phyloP scores from a whole-genome alignment of 2,329 filamentous ascomycete species.

The Penicillium sp. region DNA sequence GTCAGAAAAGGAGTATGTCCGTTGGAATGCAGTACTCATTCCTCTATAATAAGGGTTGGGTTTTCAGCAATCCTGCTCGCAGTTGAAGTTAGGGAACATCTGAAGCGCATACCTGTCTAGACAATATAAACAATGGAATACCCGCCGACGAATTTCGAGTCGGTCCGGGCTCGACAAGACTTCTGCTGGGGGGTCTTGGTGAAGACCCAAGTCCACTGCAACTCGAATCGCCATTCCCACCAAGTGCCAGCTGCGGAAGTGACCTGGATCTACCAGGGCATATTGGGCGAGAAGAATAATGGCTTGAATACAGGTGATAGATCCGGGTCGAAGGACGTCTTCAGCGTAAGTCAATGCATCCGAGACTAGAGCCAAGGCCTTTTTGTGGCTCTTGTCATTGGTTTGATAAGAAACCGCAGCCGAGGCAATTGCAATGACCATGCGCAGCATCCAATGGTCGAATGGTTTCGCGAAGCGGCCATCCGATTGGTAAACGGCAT shows the following conservation, averaged over 20 bases:
- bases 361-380: constrained; percentile 63
- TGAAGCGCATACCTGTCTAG: constrained; percentile 71
- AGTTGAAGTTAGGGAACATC: background rate
- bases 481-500: constrained; percentile 77
- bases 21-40: constrained; percentile 84
- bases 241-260: constrained; percentile 93
- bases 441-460: constrained; percentile 84
- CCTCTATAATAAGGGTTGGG: constrained; percentile 58
- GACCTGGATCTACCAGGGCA: constrained; percentile 83
- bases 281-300: constrained; percentile 86
- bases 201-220: constrained; percentile 85
- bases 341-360: constrained; percentile 78
- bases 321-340: constrained; percentile 81
- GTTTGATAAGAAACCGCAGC: constrained; percentile 70
- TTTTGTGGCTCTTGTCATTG: constrained; percentile 66
- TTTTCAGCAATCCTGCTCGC: constrained; percentile 10
- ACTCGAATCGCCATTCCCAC: constrained; percentile 88
- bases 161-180: constrained; percentile 69
- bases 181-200: constrained; percentile 82
- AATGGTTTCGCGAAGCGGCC: constrained; percentile 64
- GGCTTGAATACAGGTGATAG: constrained; percentile 83
- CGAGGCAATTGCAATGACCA: constrained; percentile 85
- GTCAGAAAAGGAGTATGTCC: constrained; percentile 92
- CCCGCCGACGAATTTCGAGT: constrained; percentile 76
- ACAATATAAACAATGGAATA: constrained; percentile 90